Conservation (phyloP, 2,329 filamentous ascomycete genomes). For the Neophaeococcomyces mojaviensis region DNA sequence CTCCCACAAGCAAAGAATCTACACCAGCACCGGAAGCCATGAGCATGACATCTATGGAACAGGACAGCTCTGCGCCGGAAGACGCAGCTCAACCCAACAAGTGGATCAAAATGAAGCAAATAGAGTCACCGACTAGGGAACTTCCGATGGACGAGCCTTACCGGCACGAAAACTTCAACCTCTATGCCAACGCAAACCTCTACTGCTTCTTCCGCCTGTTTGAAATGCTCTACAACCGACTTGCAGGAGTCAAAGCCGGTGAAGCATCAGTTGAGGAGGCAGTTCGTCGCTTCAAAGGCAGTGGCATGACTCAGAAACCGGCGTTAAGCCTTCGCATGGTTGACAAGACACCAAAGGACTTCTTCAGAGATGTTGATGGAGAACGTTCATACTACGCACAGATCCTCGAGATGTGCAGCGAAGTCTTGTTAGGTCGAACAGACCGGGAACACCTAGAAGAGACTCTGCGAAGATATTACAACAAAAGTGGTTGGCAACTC, state of each 20-base stretch:
- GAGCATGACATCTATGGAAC: constrained; percentile 16
- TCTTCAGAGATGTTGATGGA: constrained; percentile 60
- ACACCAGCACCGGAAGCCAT: constrained; percentile 50
- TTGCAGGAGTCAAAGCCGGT: constrained; percentile 75
- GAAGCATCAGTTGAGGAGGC: constrained; percentile 65
- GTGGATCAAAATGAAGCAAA: constrained; percentile 52
- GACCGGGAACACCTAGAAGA: constrained; percentile 84
- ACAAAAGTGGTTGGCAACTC: constrained; percentile 83
- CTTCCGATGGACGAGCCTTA: constrained; percentile 73
- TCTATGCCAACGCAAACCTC: constrained; percentile 85
- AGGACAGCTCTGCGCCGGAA: constrained; percentile 61
- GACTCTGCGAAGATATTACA: constrained; percentile 81
- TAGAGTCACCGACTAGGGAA: constrained; percentile 36
- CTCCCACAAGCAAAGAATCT: constrained; percentile 74
- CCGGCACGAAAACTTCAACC: constrained; percentile 70
- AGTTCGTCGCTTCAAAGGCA: constrained; percentile 60
- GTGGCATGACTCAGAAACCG: constrained; percentile 52
- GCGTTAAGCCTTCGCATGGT: constrained; percentile 77
- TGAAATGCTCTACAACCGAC: constrained; percentile 77
- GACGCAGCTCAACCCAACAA: constrained; percentile 30
- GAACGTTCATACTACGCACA: constrained; percentile 75
- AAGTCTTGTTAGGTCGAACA: constrained; percentile 72
- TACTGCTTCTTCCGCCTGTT: constrained; percentile 95
- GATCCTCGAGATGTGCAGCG: constrained; percentile 76
- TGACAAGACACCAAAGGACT: constrained; percentile 65